phyloP scores from a whole-genome alignment of 2,329 filamentous ascomycete species.

The Pseudocercospora fuligena region DNA sequence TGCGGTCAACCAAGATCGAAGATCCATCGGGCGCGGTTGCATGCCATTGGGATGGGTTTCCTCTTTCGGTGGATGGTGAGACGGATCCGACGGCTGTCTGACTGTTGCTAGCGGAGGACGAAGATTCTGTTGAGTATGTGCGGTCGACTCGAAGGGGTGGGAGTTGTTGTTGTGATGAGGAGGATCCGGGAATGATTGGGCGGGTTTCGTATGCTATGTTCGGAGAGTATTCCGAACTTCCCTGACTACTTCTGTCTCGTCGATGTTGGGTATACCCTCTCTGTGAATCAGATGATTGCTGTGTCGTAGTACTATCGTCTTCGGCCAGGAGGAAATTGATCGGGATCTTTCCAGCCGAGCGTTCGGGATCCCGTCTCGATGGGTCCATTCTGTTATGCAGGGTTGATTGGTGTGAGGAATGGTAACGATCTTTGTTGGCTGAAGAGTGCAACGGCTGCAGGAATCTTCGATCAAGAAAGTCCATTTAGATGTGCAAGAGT shows the following conservation, averaged over 20 bases:
- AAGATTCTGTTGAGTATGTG: background rate
- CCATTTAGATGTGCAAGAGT: background rate
- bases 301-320: background rate
- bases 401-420: background rate
- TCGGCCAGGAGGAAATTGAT: slow-evolving; percentile 20
- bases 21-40: background rate
- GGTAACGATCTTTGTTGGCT: background rate
- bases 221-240: background rate
- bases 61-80: background rate
- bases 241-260: background rate
- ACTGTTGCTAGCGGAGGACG: background rate
- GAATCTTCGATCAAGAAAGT: background rate
- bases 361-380: slow-evolving; percentile 13
- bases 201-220: background rate
- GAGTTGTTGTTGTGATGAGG: slow-evolving; percentile 2
- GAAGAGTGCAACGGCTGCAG: background rate
- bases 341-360: slow-evolving; percentile 21
- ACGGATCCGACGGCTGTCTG: too few relatives aligned
- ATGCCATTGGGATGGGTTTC: background rate
- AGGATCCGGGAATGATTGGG: slow-evolving; percentile 4
- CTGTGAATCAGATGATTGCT: background rate
- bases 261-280: background rate
- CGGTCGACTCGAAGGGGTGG: slow-evolving; percentile 1
- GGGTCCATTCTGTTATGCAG: slow-evolving; percentile 4
- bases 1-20: slow-evolving; percentile 17